phyloP scores from a whole-genome alignment of 352 stramenopile genomes.

The Pythium insidiosum region DNA sequence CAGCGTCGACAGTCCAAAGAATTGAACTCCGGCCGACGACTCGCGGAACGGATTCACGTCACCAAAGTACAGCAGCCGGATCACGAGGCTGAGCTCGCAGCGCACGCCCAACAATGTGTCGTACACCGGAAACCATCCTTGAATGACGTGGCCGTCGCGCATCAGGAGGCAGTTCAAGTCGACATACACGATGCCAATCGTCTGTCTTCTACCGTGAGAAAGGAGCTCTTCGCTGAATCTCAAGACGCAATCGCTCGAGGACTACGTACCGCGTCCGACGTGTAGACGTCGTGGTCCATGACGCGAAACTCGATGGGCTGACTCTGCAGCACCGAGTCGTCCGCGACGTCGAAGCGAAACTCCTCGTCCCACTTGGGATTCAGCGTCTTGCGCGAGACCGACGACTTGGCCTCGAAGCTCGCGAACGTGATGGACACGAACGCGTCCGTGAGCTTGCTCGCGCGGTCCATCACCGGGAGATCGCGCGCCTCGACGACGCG shows the following conservation, averaged over 20 bases:
- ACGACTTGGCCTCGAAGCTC: constrained; percentile 84
- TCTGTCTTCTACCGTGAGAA: constrained; percentile 16
- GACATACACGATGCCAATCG: constrained; percentile 96
- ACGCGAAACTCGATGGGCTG: constrained; percentile 97
- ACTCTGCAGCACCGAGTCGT: constrained; percentile 97
- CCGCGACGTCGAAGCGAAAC: constrained; percentile 97
- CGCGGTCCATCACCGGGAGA: constrained; percentile 80
- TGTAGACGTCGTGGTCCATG: constrained; percentile 94
- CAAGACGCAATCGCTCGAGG: neutral
- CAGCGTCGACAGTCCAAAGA: constrained; percentile 94
- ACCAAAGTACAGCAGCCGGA: constrained; percentile 96
- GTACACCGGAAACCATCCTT: constrained; percentile 98
- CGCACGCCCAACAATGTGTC: constrained; percentile 95
- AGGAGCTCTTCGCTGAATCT: neutral
- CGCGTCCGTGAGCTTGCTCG: constrained; percentile 74
- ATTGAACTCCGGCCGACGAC: constrained; percentile 95
- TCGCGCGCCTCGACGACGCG: constrained; percentile 83
- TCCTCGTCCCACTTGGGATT: constrained; percentile 98
- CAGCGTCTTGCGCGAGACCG: constrained; percentile 88
- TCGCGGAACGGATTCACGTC: constrained; percentile 97
- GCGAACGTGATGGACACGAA: constrained; percentile 87
- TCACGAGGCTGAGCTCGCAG: constrained; percentile 92
- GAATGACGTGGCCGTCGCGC: constrained; percentile 84
- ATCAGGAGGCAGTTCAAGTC: constrained; percentile 98
- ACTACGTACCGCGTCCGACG: constrained; percentile 64